phyloP scores from a whole-genome alignment of 83 land plant species.

The Isoetes engelmannii region DNA sequence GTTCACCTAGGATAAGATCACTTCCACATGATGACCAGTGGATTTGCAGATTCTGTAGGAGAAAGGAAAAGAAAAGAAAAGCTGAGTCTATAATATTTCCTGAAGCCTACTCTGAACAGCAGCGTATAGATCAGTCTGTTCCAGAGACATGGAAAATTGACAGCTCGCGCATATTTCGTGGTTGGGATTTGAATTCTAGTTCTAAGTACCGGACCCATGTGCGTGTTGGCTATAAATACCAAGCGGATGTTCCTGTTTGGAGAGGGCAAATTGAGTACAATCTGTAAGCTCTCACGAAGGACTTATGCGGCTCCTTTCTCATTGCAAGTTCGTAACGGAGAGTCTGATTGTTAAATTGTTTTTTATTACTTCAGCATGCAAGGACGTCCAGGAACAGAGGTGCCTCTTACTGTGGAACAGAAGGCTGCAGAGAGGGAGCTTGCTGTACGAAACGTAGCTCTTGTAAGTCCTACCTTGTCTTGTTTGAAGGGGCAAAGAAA shows the following conservation, averaged over 20 bases:
- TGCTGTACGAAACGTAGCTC: conserved; percentile 6
- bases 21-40: conserved; percentile 35
- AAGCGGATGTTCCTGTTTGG: conserved; percentile 61
- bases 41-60: conserved; percentile 43
- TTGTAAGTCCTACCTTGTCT: conserved; percentile 14
- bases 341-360: neutral
- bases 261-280: conserved; percentile 26
- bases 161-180: conserved; percentile 14
- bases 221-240: conserved; percentile 51
- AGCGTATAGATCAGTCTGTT: neutral
- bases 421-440: conserved; percentile 8
- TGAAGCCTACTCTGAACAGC: neutral
- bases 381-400: conserved; percentile 21
- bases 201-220: conserved; percentile 41
- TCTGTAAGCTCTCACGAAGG: too few relatives aligned
- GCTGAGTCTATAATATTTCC: conserved; percentile 13
- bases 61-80: conserved; percentile 28
- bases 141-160: conserved; percentile 1
- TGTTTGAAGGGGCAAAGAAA: neutral
- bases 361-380: conserved; percentile 4
- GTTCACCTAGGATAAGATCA: conserved; percentile 26
- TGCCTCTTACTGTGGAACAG: conserved; percentile 10
- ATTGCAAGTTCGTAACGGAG: too few relatives aligned
- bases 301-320: too few relatives aligned
- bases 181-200: conserved; percentile 22